A percentile compares a stretch with the other conserved stretches of the same genome.
Conservation (phyloP, 202 grass and related monocot species). For the Hordeum pubiflorum region DNA sequence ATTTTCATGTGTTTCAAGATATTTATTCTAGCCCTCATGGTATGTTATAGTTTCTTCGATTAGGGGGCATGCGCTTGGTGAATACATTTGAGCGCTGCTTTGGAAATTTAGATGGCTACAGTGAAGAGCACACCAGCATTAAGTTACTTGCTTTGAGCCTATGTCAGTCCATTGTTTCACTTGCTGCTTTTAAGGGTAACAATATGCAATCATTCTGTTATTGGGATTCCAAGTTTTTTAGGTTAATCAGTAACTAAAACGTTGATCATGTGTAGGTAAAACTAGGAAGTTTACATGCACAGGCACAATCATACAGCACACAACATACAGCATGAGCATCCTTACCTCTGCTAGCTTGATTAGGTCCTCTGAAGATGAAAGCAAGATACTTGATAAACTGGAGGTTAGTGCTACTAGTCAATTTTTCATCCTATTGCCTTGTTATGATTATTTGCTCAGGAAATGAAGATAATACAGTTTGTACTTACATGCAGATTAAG, state of each 20-base stretch:
- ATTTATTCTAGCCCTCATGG: not conserved
- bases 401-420: not conserved
- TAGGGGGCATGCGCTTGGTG: not conserved
- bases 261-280: not conserved
- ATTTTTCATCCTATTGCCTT: not conserved
- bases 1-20: not conserved
- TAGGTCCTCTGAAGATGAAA: not conserved
- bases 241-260: not conserved
- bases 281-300: not conserved
- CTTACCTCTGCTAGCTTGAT: not conserved
- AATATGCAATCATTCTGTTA: not conserved
- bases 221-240: not conserved
- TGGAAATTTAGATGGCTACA: not conserved
- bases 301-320: not conserved
- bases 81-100: not conserved
- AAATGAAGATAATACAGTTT: not conserved
- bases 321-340: not conserved
- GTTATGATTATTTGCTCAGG: not conserved
- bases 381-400: not conserved
- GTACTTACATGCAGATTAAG: not conserved
- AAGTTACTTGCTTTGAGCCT: not conserved
- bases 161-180: not conserved
- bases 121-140: not conserved
- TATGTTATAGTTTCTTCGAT: not conserved
- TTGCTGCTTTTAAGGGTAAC: not conserved